A percentile compares a stretch with the other conserved stretches of the same genome.
Evolutionary conservation across 164 flowering plant genomes (phyloP).

Genomic region (Saururus chinensis): DNA sequence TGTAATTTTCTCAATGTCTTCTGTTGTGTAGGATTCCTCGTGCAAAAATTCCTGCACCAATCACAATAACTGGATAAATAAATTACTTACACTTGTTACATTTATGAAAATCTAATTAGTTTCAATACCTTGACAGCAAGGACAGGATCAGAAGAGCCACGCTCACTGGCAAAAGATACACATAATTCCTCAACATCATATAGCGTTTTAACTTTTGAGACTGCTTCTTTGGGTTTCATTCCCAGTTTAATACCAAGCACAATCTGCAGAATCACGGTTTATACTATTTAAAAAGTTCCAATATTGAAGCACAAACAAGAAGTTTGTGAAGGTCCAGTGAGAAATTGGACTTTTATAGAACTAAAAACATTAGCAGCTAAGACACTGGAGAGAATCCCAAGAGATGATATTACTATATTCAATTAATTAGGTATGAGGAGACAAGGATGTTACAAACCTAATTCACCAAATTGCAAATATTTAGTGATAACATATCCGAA

Average conservation of each 20-base stretch:
- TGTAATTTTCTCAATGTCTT: conserved; percentile 65
- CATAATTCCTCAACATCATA: conserved; percentile 92
- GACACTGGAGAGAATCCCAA: no score
- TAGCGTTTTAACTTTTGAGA: conserved; percentile 71
- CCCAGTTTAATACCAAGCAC: conserved; percentile 85
- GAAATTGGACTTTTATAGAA: not conserved
- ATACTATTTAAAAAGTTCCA: not conserved
- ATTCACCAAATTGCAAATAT: not conserved
- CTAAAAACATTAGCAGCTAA: no score
- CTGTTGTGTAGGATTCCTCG: conserved; percentile 70
- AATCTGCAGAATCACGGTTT: conserved; percentile 38
- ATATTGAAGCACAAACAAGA: not conserved
- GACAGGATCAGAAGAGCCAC: conserved; percentile 70
- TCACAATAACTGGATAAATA: not conserved
- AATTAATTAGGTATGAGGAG: not conserved
- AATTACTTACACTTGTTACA: not conserved
- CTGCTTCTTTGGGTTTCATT: conserved; percentile 71
- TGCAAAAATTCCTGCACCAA: conserved; percentile 54
- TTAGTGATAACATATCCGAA: not conserved
- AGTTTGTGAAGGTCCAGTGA: no score
- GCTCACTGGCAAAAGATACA: conserved; percentile 54
- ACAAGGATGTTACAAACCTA: no score
- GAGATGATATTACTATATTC: no score
- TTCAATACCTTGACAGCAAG: conserved; percentile 73
- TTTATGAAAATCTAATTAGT: not conserved